phyloP scores from a whole-genome alignment of 2,329 filamentous ascomycete genomes.

The Pseudogymnoascus sp. region DNA sequence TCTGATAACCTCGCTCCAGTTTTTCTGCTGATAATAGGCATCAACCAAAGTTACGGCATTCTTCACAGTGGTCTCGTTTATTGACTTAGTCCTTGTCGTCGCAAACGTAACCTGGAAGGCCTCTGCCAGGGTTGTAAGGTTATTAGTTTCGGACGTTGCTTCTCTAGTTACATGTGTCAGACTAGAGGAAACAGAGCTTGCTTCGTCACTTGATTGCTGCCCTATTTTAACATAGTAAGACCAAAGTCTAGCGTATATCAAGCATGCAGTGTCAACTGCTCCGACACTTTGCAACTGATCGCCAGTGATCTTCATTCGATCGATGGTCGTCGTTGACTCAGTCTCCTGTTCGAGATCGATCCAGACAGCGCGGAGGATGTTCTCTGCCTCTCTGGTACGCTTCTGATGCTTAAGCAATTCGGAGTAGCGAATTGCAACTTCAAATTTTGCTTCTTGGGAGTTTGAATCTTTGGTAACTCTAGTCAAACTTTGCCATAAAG shows the following conservation, averaged over 20 bases:
- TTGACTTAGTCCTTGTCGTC: conserved; percentile 12
- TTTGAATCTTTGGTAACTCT: conserved; percentile 10
- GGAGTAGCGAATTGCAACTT: conserved; percentile 17
- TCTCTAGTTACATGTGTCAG: conserved; percentile 12
- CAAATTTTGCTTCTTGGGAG: conserved; percentile 15
- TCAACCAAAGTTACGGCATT: conserved; percentile 13
- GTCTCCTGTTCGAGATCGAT: conserved; percentile 15
- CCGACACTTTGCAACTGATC: conserved; percentile 9
- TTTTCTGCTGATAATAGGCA: conserved; percentile 15
- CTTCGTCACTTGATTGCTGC: conserved; percentile 12
- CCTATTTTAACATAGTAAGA: conserved; percentile 15
- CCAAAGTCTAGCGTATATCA: conserved; percentile 13
- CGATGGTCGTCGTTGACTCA: conserved; percentile 12
- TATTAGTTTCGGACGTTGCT: conserved; percentile 10
- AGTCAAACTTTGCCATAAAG: conserved; percentile 16
- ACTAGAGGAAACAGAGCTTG: conserved; percentile 11
- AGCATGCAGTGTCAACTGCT: not conserved
- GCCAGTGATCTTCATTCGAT: conserved; percentile 10
- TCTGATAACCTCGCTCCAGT: conserved; percentile 16
- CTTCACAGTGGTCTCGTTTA: conserved; percentile 13
- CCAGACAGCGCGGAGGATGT: conserved; percentile 12
- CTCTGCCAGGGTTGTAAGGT: conserved; percentile 12
- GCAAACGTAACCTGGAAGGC: conserved; percentile 14
- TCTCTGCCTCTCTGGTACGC: conserved; percentile 15
- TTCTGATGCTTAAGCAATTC: conserved; percentile 14